Base-by-base conservation (phyloP, 2,329 filamentous ascomycete species). In the Mariannaea elegans region DNA sequence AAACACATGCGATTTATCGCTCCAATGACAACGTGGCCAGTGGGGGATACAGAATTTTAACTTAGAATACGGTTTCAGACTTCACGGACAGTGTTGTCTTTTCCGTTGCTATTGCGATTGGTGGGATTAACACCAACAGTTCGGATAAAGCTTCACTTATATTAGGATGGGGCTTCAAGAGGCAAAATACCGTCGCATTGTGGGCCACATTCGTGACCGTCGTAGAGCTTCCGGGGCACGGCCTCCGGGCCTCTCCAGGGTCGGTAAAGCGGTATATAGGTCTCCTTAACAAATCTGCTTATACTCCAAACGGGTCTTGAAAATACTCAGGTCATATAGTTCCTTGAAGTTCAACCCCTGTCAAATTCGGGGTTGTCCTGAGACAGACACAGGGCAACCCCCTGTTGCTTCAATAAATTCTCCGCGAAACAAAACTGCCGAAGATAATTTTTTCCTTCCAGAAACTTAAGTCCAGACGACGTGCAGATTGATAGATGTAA, bases 341-440 rank as follows among this genome's bases (percentile, higher is more conserved):
- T 29, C 18, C 49, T 23, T 19, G 18, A 19, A 21, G 2, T 9
- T 19, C 18, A 18, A 16, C 29, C 44, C 41, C 12, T 16, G 39
- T 42, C 14, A 16, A 3, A 4, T 10, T 27, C 49, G 9, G 34
- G 48, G 42, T 13, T 29, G 13, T 38, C 49, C 56, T 59, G 56
- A 59, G 51, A 59, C 56, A 27, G 44, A 44, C 42, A 49, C 36
- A 16, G 13, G 16, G 44, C 36, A 6, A 7, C 34, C 49, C 49
- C 36, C 44, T 56, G 55, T 58, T 52, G 50, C 27, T 32, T 41
- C 8, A 19, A 46, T 31, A 52, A 52, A 44, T 53, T 31, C 32
- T 45, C 49, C 49, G 24, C 29, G 44, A 38, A 38, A 47, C 36
- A 19, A 41, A 41, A 47, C 42, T 18, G 38, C 44, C 16, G 18